Conservation (phyloP, 176 grass and related monocot species). For the Raddia guianensis region DNA sequence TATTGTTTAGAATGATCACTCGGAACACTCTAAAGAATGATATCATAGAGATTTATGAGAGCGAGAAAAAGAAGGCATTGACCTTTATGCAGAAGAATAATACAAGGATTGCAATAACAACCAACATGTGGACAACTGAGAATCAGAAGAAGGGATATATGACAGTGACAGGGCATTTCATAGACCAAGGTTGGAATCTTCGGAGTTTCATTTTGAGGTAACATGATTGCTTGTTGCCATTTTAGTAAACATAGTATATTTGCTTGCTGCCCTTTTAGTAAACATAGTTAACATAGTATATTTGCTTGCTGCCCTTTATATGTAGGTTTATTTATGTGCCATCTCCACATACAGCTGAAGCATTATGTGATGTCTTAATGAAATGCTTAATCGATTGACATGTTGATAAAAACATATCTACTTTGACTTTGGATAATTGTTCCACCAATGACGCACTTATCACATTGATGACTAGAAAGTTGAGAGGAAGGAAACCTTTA, state of each 20-base stretch:
- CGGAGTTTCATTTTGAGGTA: background rate
- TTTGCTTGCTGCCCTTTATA: too few relatives aligned
- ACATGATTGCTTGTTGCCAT: too few relatives aligned
- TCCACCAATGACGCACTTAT: too few relatives aligned
- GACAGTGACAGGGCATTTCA: background rate
- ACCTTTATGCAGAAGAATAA: background rate
- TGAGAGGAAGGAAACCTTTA: too few relatives aligned
- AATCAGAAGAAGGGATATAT: background rate
- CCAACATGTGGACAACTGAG: background rate
- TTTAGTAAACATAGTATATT: too few relatives aligned
- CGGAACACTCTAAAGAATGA: background rate
- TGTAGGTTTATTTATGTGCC: background rate
- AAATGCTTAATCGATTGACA: too few relatives aligned
- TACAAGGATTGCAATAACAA: background rate
- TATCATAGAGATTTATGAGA: background rate
- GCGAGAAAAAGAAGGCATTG: background rate
- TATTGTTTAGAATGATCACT: background rate
- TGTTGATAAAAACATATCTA: too few relatives aligned
- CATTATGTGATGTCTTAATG: background rate
- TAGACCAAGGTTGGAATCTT: background rate
- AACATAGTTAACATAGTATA: too few relatives aligned
- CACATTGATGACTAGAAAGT: too few relatives aligned
- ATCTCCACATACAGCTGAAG: background rate
- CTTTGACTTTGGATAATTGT: too few relatives aligned
- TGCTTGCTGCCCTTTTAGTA: too few relatives aligned